Conservation (phyloP, 1,284 basidiomycete genomes). For the Butyriboletus appendiculatus region DNA sequence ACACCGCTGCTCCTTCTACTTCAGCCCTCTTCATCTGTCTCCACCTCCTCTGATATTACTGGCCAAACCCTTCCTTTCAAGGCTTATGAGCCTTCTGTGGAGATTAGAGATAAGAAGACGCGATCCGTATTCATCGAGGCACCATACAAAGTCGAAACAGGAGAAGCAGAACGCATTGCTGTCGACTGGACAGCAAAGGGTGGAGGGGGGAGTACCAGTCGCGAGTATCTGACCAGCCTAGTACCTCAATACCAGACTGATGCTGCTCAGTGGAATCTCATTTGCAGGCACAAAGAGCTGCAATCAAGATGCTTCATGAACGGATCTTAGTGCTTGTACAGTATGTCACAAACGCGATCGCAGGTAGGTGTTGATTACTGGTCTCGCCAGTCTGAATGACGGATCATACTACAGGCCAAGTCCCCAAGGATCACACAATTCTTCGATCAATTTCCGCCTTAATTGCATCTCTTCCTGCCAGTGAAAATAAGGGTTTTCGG, state of each 20-base stretch:
- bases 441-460: conserved; percentile 86
- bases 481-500: conserved; percentile 76
- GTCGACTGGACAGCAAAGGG: conserved; percentile 95
- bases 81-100: conserved; percentile 87
- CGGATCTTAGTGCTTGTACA: conserved; percentile 81
- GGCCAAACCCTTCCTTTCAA: conserved; percentile 79
- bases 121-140: conserved; percentile 83
- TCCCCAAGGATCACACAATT: conserved; percentile 73
- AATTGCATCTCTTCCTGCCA: conserved; percentile 84
- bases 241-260: conserved; percentile 3
- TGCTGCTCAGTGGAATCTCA: conserved; percentile 76
- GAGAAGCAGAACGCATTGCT: conserved; percentile 97
- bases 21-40: conserved; percentile 53
- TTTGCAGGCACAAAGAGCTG: conserved; percentile 89
- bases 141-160: conserved; percentile 89
- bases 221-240: conserved; percentile 46
- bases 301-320: conserved; percentile 94
- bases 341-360: conserved; percentile 77
- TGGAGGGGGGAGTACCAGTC: conserved; percentile 78
- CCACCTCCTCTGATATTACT: conserved; percentile 55
- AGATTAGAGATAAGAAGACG: conserved; percentile 75
- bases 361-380: conserved; percentile 50
- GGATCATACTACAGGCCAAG: conserved; percentile 48
- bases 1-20: conserved; percentile 77
- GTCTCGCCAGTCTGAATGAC: conserved; percentile 3